Evolutionary conservation across 352 stramenopile species (phyloP).

Genomic region (Stramenopiles sp.): DNA sequence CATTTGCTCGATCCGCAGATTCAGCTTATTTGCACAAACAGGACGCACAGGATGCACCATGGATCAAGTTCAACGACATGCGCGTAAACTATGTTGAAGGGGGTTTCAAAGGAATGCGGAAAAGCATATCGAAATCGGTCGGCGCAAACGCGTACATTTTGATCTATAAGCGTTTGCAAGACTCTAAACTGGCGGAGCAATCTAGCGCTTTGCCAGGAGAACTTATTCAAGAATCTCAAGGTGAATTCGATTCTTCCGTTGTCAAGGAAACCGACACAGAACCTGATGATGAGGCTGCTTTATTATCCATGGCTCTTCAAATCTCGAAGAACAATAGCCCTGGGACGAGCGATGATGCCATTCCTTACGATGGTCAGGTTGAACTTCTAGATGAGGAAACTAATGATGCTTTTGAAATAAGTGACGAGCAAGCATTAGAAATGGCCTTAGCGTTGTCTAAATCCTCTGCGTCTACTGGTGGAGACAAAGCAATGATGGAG

Average conservation of each 20-base stretch:
- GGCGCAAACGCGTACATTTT: neutral
- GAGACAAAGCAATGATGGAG: too few relatives aligned
- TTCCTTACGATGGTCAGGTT: too few relatives aligned
- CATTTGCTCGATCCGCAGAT: slow-evolving; percentile 54
- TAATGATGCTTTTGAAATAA: too few relatives aligned
- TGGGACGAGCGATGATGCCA: too few relatives aligned
- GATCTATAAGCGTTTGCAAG: neutral
- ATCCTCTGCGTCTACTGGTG: too few relatives aligned
- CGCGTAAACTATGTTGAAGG: neutral
- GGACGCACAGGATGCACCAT: slow-evolving; percentile 47
- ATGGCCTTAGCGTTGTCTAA: too few relatives aligned
- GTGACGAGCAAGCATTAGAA: too few relatives aligned
- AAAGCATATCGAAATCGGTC: neutral
- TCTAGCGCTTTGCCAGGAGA: neutral
- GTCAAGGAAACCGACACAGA: neutral
- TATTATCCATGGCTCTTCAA: neutral
- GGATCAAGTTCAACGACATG: slow-evolving; percentile 67
- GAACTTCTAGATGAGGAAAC: too few relatives aligned
- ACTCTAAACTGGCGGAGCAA: neutral
- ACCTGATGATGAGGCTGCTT: neutral
- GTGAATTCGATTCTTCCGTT: neutral
- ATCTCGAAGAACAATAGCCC: too few relatives aligned
- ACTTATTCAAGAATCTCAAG: neutral
- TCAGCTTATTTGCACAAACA: slow-evolving; percentile 47
- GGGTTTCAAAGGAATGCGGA: neutral